phyloP scores from a whole-genome alignment of 306 rosid genomes.

The Inga oerstediana region DNA sequence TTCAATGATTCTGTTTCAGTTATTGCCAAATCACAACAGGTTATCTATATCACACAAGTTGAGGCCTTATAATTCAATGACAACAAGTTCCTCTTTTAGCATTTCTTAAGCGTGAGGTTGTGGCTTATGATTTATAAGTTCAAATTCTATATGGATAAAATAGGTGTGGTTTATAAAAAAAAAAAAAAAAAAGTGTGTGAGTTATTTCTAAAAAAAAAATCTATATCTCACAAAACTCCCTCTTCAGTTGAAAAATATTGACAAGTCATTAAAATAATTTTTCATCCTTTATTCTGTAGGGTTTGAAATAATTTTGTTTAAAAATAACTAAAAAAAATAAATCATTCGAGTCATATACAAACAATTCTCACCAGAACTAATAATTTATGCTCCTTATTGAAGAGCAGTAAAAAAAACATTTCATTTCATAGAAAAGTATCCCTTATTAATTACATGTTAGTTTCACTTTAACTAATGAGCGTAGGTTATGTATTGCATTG shows the following conservation, averaged over 20 bases:
- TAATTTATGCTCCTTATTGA: background rate
- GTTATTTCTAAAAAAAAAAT: too few relatives aligned
- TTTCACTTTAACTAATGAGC: background rate
- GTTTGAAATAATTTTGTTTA: background rate
- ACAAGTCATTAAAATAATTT: background rate
- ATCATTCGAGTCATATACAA: background rate
- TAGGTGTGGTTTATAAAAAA: too few relatives aligned
- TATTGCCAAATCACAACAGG: background rate
- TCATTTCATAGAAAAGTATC: too few relatives aligned
- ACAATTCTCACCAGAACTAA: background rate
- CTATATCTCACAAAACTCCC: background rate
- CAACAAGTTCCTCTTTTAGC: too few relatives aligned
- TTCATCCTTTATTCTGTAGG: background rate
- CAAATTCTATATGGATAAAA: too few relatives aligned
- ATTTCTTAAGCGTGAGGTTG: too few relatives aligned
- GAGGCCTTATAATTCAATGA: too few relatives aligned
- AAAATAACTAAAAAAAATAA: background rate
- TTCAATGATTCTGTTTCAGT: background rate
- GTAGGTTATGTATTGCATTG: background rate
- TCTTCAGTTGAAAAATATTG: constrained; percentile 1
- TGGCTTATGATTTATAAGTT: too few relatives aligned
- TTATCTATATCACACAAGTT: background rate
- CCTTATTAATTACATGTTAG: too few relatives aligned
- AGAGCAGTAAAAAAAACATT: too few relatives aligned
- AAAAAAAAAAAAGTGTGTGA: too few relatives aligned